Percentiles rank a stretch among this genome's conserved stretches.
Conservation (phyloP, 1,284 basidiomycete genomes). For the Tilletiaria anomala region DNA sequence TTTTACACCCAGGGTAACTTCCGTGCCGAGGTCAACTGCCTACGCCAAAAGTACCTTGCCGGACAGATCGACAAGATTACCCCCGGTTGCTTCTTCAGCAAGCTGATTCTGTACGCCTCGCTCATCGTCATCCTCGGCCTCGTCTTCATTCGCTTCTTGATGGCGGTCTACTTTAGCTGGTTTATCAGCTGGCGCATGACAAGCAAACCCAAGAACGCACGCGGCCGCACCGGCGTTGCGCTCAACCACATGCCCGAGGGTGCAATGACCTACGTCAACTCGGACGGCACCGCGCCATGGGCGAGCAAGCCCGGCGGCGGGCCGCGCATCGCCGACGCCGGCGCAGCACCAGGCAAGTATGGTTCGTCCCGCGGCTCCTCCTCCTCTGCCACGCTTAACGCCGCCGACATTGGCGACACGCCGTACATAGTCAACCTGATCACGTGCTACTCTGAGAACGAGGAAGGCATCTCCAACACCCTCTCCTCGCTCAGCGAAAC, state of each 20-base stretch:
- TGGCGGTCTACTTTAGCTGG: conserved; percentile 96
- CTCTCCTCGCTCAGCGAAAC: conserved; percentile 82
- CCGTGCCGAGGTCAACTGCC: conserved; percentile 23
- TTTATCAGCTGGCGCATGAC: conserved; percentile 61
- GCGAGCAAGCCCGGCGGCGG: conserved; percentile 12
- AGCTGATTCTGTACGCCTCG: conserved; percentile 77
- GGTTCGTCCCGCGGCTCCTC: background rate
- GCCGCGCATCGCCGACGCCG: conserved; percentile 7
- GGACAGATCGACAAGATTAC: conserved; percentile 94
- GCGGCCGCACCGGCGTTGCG: conserved; percentile 51
- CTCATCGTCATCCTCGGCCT: conserved; percentile 80
- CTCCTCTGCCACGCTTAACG: conserved; percentile 5
- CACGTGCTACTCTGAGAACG: conserved; percentile 94
- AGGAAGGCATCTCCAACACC: conserved; percentile 77
- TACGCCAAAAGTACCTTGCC: conserved; percentile 44
- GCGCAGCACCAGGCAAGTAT: background rate
- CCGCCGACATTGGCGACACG: conserved; percentile 45
- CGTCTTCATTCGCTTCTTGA: conserved; percentile 77
- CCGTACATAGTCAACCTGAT: conserved; percentile 88
- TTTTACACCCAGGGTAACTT: conserved; percentile 20
- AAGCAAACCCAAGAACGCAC: conserved; percentile 48
- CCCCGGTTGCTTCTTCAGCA: conserved; percentile 83
- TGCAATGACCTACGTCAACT: conserved; percentile 75
- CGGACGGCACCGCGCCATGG: conserved; percentile 82
- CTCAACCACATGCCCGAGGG: conserved; percentile 92